Base-by-base conservation (phyloP, 1,284 basidiomycete species). In the Limonomyces culmigenus region DNA sequence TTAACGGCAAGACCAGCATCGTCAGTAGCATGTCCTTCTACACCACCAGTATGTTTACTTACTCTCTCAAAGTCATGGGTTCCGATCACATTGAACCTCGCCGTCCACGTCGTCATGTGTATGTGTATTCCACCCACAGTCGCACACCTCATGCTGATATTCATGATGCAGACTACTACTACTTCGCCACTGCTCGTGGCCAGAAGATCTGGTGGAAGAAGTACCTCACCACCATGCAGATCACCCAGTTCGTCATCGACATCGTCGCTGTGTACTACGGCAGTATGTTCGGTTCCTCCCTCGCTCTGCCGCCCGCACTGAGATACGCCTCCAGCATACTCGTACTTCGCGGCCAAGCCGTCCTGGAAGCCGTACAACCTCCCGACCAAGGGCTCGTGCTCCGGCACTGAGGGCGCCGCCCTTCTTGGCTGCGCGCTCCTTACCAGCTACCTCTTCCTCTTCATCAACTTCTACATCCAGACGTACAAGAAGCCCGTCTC, bases 171-270 rank as follows among this genome's bases (percentile, higher is more conserved):
- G 86, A 95, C 63, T 95, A 97, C 61, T 96, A 96, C 63, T 95
- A 95, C 63, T 95, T 79, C 58, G 89, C 88, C 30, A 95, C 92
- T 38, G 89, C 92, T 38, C 87, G 89, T 50, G 92, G 92, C 47
- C 81, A 81, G 51, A 86, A 70, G 60, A 87, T 96, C 59, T 96
- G 92, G 92, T 96, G 92, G 91, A 96, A 96, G 67, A 89, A 92
- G 60, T 86, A 91, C 58, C 62, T 97, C 45, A 97, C 93, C 34
- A 76, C 73, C 27, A 80, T 95, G 72, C 95, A 99, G 63, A 98
- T 99, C 52, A 71, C 69, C 29, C 92, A 96, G 60, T 96, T 96
- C 53, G 57, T 96, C 44, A 79, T 96, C 48, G 91, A 96, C 60
- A 61, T 96, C 27, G 71, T 71, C 54, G 61, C 83, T 43, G 85